Conservation (phyloP, 306 rosid genomes). For the Albizia julibrissin region DNA sequence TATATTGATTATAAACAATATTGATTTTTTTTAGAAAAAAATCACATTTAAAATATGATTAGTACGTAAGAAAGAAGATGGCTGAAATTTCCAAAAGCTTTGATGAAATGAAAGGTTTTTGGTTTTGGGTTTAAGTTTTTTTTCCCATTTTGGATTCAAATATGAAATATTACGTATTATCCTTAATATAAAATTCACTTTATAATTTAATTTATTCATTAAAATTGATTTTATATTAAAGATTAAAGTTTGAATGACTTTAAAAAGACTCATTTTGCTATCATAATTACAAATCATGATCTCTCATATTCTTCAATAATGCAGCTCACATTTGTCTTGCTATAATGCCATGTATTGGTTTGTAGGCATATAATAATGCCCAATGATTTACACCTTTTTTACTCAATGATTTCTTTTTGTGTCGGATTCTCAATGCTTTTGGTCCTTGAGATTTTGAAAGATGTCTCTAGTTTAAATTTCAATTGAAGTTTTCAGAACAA, state of each 20-base stretch:
- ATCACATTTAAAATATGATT: neutral
- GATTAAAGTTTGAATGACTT: neutral
- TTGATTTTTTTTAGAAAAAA: too few species aligned
- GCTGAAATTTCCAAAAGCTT: neutral
- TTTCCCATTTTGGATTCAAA: neutral
- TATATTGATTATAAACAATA: too few species aligned
- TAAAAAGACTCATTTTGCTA: neutral
- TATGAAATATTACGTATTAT: neutral
- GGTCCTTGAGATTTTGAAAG: neutral
- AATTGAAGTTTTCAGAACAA: neutral
- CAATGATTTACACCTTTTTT: conserved; percentile 9
- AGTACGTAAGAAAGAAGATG: neutral
- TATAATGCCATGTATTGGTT: neutral
- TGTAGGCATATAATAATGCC: neutral
- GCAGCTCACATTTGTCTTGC: neutral
- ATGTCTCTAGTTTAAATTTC: neutral
- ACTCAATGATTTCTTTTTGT: neutral
- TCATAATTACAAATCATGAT: neutral
- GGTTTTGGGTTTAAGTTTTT: neutral
- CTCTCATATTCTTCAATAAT: conserved; percentile 14
- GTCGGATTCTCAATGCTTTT: neutral
- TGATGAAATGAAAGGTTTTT: neutral
- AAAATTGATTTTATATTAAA: too few species aligned
- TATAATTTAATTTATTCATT: too few species aligned
- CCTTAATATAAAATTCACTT: too few species aligned